Conservation (phyloP, 768 basidiomycete species). For the Lentinula sp. region DNA sequence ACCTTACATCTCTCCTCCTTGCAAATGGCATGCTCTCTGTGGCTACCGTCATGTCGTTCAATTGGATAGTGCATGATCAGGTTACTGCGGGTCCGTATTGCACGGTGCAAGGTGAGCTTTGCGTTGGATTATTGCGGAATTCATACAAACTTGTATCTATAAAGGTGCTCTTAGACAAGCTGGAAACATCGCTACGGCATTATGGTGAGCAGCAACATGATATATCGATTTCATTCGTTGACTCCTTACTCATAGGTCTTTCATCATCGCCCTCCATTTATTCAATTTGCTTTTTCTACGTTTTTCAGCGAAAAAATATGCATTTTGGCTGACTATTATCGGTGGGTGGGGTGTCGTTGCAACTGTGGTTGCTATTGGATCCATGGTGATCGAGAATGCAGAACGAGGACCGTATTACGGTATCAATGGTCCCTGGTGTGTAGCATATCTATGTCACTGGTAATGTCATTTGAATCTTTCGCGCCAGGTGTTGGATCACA, state of each 20-base stretch:
- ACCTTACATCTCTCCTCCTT: constrained; percentile 14
- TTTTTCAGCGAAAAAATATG: constrained; percentile 12
- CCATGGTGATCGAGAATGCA: constrained; percentile 23
- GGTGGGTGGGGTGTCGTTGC: constrained; percentile 25
- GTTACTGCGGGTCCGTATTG: constrained; percentile 10
- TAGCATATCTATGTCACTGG: not conserved
- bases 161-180: constrained; percentile 30
- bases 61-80: constrained; percentile 10
- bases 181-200: constrained; percentile 32
- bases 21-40: constrained; percentile 15
- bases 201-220: constrained; percentile 23
- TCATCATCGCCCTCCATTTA: constrained; percentile 9
- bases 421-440: constrained; percentile 28
- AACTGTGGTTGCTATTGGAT: constrained; percentile 27
- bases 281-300: constrained; percentile 31
- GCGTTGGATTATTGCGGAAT: not conserved
- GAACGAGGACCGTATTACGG: constrained; percentile 32
- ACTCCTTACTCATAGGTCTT: constrained; percentile 6
- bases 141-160: not conserved
- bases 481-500: constrained; percentile 34
- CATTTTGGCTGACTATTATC: constrained; percentile 14
- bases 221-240: not conserved
- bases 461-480: not conserved
- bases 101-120: constrained; percentile 10
- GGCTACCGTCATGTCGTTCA: constrained; percentile 12